Base-by-base conservation (phyloP, 257 asterid genomes). In the Fraxinus pennsylvanica region DNA sequence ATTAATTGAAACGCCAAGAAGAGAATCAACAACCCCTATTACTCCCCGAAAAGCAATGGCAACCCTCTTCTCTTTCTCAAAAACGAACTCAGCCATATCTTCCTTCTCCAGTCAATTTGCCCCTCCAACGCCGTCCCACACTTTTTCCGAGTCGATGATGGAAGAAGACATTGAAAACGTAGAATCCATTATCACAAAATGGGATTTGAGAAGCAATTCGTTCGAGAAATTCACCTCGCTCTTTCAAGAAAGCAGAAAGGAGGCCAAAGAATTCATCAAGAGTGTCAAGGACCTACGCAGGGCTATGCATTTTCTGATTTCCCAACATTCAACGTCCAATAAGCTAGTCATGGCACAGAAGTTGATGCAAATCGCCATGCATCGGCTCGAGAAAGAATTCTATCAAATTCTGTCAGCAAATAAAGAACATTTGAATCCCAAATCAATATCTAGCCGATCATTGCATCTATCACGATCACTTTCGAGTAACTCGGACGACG, bases 341-440 rank as follows among this genome's bases (percentile, higher is more conserved):
- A 85, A 84, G 61, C 86, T 92, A 21, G 94, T 83, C 6, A 76
- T 54, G 0, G 91, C 94, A 0, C 89, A 92, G 76, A 88, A 84
- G 78, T 52, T 89, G 76, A 90, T 90, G 97, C 87, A 88, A 36
- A 80, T 78, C 15, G 87, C 94, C 15, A 92, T 92, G 97, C 79
- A 72, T 14, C 69, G 91, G 17, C 90, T 92, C 14, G 92, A 89
- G 77, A 85, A 84, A 10, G 97, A 90, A 66, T 90, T 92, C 80
- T 72, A 84, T 71, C 92, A 83, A 33, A 82, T 89, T 52, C 68
- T 92, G 72, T 87, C 92, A 1, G 70, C 87, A 2, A 90, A 86
- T 25, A 78, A 82, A 68, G 84, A 80, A 22, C 81, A 84, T 82
- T 79, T 89, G 79, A 81, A 85, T 67, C 91, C 91, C 0, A 91